These are phyloP conservation scores for Pseudozyma hubeiensis DNA, from an alignment of 1,284 basidiomycete genomes.

Conservation along the genomic window DNA sequence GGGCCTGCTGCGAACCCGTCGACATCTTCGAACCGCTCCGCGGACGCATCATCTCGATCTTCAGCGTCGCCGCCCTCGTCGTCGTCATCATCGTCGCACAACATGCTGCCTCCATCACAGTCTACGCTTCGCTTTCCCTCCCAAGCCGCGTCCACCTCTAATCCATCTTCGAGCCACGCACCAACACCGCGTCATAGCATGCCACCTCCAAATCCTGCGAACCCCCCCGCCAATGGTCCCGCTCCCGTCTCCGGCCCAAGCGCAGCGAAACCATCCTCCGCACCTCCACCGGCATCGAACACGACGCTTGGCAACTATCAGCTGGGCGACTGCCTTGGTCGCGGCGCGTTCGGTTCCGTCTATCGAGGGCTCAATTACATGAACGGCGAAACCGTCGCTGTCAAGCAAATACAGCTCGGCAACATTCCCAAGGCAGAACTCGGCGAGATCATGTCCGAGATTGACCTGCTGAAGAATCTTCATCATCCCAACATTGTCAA, in stretches of 20 bases:
- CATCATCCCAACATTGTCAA: constrained; percentile 95
- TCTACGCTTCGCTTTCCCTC: constrained; percentile 38
- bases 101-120: constrained; percentile 38
- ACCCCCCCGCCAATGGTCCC: neutral
- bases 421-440: constrained; percentile 92
- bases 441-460: constrained; percentile 98
- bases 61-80: neutral
- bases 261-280: constrained; percentile 1
- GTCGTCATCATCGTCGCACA: constrained; percentile 9
- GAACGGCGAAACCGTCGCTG: constrained; percentile 75
- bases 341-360: constrained; percentile 93
- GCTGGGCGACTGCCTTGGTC: constrained; percentile 90
- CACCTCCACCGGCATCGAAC: constrained; percentile 3
- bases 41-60: neutral
- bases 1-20: constrained; percentile 5
- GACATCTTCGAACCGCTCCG: constrained; percentile 8
- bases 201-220: neutral
- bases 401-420: constrained; percentile 75
- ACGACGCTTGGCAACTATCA: constrained; percentile 41
- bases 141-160: constrained; percentile 7
- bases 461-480: constrained; percentile 95
- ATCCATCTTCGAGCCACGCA: neutral
- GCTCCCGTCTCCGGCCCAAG: neutral
- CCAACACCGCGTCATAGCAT: constrained; percentile 6
- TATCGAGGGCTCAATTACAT: constrained; percentile 94